Percentiles rank a stretch among this genome's conserved stretches.
Evolutionary conservation across 345 rosid species (phyloP).

Genomic region (Acer negundo): DNA sequence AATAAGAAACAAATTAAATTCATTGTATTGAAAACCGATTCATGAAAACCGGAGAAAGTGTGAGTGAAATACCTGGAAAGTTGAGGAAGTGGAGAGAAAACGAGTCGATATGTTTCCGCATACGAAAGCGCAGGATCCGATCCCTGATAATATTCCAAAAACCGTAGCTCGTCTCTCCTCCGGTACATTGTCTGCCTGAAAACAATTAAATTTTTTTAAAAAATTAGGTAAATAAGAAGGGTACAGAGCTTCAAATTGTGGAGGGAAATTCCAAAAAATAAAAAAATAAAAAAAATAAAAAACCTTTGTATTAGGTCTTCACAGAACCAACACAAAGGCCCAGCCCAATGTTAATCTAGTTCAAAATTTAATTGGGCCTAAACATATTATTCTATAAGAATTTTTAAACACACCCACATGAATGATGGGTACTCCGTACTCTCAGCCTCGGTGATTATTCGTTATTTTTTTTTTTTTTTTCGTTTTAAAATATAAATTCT

Average conservation of each 20-base stretch:
- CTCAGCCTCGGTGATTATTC: too few species aligned
- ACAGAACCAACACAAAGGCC: background rate
- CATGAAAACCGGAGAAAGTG: too few species aligned
- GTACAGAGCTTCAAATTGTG: background rate
- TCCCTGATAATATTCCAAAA: slow-evolving; percentile 74
- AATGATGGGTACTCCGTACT: too few species aligned
- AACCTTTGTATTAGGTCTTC: background rate
- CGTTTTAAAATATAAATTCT: too few species aligned
- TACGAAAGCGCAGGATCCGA: slow-evolving; percentile 77
- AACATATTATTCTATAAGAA: too few species aligned
- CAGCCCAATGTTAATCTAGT: background rate
- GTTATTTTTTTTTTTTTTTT: too few species aligned
- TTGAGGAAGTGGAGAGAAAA: slow-evolving; percentile 71
- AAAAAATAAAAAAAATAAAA: too few species aligned
- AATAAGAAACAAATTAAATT: background rate
- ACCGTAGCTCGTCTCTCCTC: slow-evolving; percentile 62
- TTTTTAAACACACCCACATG: too few species aligned
- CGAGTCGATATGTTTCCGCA: slow-evolving; percentile 77
- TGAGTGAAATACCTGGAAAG: slow-evolving; percentile 58
- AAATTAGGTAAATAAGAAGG: background rate
- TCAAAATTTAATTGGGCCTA: too few species aligned
- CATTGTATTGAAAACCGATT: background rate
- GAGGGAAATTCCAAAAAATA: slow-evolving; percentile 17
- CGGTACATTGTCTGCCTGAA: slow-evolving; percentile 78
- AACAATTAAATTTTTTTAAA: background rate